Conservation (phyloP, 768 basidiomycete genomes). For the Cyclocybe cylindracea region DNA sequence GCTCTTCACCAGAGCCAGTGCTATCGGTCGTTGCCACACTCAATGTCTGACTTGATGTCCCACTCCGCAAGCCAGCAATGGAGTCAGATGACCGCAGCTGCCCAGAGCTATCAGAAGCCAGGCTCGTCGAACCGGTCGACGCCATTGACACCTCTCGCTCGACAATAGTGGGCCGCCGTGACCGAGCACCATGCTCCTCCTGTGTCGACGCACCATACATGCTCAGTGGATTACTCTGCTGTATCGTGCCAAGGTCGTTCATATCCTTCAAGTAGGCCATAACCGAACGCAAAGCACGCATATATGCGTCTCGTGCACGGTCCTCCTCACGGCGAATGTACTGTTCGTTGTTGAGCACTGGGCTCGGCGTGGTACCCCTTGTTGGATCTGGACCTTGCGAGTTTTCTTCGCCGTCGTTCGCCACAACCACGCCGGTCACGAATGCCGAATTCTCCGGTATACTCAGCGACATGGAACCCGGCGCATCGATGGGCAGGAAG, state of each 20-base stretch:
- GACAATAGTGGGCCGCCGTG: constrained; percentile 69
- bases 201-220: constrained; percentile 50
- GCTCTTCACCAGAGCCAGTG: constrained; percentile 71
- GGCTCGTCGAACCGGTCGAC: constrained; percentile 45
- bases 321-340: constrained; percentile 69
- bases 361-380: constrained; percentile 44
- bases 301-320: constrained; percentile 67
- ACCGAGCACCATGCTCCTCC: constrained; percentile 48
- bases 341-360: constrained; percentile 48
- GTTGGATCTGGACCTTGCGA: constrained; percentile 23
- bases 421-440: constrained; percentile 49
- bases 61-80: constrained; percentile 60
- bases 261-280: constrained; percentile 97
- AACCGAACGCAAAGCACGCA: constrained; percentile 82
- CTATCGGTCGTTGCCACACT: constrained; percentile 81
- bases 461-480: constrained; percentile 49
- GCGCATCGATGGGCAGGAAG: constrained; percentile 83
- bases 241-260: constrained; percentile 82
- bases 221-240: constrained; percentile 57
- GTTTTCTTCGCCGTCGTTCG: constrained; percentile 25
- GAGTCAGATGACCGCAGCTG: constrained; percentile 69
- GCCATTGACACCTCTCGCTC: constrained; percentile 65
- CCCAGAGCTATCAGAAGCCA: constrained; percentile 42
- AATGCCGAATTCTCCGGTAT: constrained; percentile 66
- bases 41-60: constrained; percentile 60